Evolutionary conservation across 441 rosid species (phyloP), one percentile per base, ranked within the genome.

Genomic region (Monsonia emarginata): DNA sequence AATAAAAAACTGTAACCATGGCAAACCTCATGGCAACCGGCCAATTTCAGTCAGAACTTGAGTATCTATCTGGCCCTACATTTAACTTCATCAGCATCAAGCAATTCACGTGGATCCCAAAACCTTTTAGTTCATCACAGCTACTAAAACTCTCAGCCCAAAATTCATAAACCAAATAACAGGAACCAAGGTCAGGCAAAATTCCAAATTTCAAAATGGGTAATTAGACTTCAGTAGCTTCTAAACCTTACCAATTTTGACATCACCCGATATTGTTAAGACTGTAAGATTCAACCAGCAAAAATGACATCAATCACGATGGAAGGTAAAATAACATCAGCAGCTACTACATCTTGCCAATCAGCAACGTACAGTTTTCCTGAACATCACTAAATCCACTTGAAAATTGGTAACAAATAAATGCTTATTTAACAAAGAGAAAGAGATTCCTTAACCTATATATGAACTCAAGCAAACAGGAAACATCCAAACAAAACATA

Each of bases 341-440:
- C 61, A 57, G 61, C 61, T 22, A 57, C 61, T 26, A 57, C 8
- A 57, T 57, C 61, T 22, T 57, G 61, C 30, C 31, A 57, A 57
- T 24, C 31, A 57, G 31, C 61, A 22, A 57, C 61, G 30, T 48
- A n/a, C 22, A 48, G 19, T 16, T 21, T 48, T 48, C 56, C 56
- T 48, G 56, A 48, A 48, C 56, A 48, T 19, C 14, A 48, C 56
- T 48, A 48, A 11, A 2, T 44, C 4, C n/a, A 11, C 13, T 48
- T 48, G 3, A 48, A 48, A 48, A 48, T 36, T 36, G 42, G 10
- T 13, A 36, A 36, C 11, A 36, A 36, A 48, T 18, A 50, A 50
- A 19, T 21, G 57, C 11, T 50, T 18, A 21, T 50, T 50, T 19
- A 50, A 21, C 13, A 50, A 6, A 50, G 0, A 7, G 57, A 50